Percentiles rank a stretch among this genome's conserved stretches.
Conservation (phyloP, 2,329 filamentous ascomycete genomes). For the Fusarium luffae region DNA sequence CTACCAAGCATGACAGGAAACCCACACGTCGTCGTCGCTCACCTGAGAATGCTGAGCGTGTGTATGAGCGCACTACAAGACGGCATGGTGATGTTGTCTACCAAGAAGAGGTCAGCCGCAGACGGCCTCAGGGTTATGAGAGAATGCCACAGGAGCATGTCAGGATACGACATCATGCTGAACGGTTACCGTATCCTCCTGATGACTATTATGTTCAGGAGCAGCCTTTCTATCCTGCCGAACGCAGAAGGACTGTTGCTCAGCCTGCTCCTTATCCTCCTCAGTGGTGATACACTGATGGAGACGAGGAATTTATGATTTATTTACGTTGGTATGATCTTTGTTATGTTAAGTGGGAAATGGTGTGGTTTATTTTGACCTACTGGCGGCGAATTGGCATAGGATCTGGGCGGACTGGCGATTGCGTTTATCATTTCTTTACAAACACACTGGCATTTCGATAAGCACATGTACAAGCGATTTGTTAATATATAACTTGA, state of each 20-base stretch:
- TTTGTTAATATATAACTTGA: constrained; percentile 6
- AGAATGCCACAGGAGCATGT: constrained; percentile 29
- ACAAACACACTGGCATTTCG: constrained; percentile 6
- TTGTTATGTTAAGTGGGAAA: neutral
- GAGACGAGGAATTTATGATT: neutral
- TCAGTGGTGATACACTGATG: constrained; percentile 11
- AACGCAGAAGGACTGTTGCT: constrained; percentile 26
- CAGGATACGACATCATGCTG: constrained; percentile 16
- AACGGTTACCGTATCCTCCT: constrained; percentile 27
- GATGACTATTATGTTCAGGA: constrained; percentile 34
- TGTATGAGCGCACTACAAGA: constrained; percentile 26
- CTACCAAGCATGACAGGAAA: constrained; percentile 28
- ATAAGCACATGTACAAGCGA: neutral
- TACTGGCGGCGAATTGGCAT: neutral
- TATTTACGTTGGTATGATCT: neutral
- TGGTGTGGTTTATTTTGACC: neutral
- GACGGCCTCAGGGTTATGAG: constrained; percentile 33
- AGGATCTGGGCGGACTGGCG: constrained; percentile 7
- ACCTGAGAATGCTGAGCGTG: constrained; percentile 18
- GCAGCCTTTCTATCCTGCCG: constrained; percentile 37
- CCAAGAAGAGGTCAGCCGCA: constrained; percentile 34
- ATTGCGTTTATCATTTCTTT: constrained; percentile 6
- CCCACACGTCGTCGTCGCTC: constrained; percentile 27
- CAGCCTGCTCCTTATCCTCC: constrained; percentile 24
- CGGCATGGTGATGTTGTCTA: constrained; percentile 33